These are phyloP conservation scores for Santalum album DNA, from an alignment of 164 flowering plant species.

Conservation along the genomic window DNA sequence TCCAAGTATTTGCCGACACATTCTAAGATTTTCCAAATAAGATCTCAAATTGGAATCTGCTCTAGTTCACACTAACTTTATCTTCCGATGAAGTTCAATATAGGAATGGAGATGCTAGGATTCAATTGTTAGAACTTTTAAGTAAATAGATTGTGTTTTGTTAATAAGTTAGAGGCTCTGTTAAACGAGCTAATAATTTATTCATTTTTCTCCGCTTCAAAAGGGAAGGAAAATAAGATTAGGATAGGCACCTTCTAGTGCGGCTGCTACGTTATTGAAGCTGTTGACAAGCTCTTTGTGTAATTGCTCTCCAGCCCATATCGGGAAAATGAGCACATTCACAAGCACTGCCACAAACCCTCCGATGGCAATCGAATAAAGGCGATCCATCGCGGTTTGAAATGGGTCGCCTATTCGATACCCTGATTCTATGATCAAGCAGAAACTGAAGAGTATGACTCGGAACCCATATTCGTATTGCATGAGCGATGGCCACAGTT, in stretches of 20 bases:
- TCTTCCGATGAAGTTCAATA: background rate
- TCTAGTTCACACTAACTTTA: no score
- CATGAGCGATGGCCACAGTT: conserved; percentile 64
- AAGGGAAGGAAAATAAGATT: no score
- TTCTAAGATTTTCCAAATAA: conserved; percentile 26
- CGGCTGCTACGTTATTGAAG: conserved; percentile 57
- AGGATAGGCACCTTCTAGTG: conserved; percentile 97
- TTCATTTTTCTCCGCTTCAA: no score
- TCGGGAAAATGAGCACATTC: conserved; percentile 58
- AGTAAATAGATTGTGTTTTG: background rate
- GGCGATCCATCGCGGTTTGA: conserved; percentile 54
- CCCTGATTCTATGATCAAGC: conserved; percentile 68
- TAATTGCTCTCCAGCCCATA: conserved; percentile 83
- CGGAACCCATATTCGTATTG: conserved; percentile 78
- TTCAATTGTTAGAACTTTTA: background rate
- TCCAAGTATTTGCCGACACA: conserved; percentile 67
- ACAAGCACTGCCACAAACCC: conserved; percentile 70
- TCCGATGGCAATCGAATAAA: conserved; percentile 75
- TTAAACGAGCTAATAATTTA: no score
- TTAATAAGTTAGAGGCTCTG: no score
- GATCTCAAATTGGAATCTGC: no score
- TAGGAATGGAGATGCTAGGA: background rate
- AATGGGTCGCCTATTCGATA: conserved; percentile 70
- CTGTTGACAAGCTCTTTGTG: conserved; percentile 54
- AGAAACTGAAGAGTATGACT: conserved; percentile 70